These are phyloP conservation scores for Sporisorium scitamineum DNA, from an alignment of 1,284 basidiomycete genomes.

Conservation along the genomic window DNA sequence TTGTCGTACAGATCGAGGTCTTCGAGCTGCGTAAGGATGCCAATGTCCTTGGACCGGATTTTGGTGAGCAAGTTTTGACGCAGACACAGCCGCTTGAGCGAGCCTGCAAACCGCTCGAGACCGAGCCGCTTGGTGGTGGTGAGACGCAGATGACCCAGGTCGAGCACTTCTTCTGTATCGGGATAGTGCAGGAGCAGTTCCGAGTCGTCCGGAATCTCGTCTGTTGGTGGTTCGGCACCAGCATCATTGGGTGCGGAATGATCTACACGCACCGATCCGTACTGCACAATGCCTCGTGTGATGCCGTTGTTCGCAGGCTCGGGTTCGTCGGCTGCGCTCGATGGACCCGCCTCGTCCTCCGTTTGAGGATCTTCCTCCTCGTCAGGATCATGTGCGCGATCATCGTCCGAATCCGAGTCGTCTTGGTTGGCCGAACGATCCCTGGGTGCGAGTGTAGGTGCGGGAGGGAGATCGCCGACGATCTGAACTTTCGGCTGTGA, in stretches of 20 bases:
- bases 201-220: constrained; percentile 50
- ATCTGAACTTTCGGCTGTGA: constrained; percentile 29
- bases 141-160: constrained; percentile 87
- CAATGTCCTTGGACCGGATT: constrained; percentile 73
- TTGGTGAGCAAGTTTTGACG: constrained; percentile 86
- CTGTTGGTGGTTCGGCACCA: constrained; percentile 4
- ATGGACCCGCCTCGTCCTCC: constrained; percentile 48
- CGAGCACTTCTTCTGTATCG: constrained; percentile 72
- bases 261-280: constrained; percentile 39
- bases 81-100: constrained; percentile 83
- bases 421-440: constrained; percentile 7
- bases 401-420: constrained; percentile 53
- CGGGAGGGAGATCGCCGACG: constrained; percentile 35
- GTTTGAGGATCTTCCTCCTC: constrained; percentile 43
- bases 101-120: constrained; percentile 78
- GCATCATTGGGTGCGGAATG: constrained; percentile 20
- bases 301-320: constrained; percentile 36
- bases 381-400: constrained; percentile 9
- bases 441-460: constrained; percentile 25
- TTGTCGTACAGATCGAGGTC: constrained; percentile 98
- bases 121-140: constrained; percentile 73
- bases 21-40: constrained; percentile 77
- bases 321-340: constrained; percentile 17
- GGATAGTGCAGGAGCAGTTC: constrained; percentile 54
- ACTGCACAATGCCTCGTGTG: constrained; percentile 38